Base-by-base conservation (phyloP, 2,329 filamentous ascomycete genomes). In the Fusarium dlaminii region DNA sequence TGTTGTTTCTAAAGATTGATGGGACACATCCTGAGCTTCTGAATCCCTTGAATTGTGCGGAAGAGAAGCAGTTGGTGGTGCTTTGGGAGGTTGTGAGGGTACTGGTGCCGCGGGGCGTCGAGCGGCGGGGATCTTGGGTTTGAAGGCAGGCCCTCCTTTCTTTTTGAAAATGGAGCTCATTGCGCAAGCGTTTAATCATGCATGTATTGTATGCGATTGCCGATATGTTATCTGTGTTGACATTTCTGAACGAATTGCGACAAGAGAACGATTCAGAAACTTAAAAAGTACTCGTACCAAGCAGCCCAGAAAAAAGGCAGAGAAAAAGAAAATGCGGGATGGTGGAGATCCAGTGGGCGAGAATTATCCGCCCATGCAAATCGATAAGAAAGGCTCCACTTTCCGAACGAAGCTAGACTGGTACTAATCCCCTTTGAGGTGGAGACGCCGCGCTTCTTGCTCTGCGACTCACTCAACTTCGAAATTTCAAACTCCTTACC, bases 151-250 rank as follows among this genome's bases (percentile, higher is more conserved):
- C 75, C 87, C 86, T 78, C 85, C 87, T 76, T 87, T 85, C 83
- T 93, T 93, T 84, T 93, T 93, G 82, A 92, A 87, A 84, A 92
- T 92, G 68, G 87, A 88, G 83, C 88, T 90, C 86, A 93, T 92
- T 76, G 83, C 86, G 83, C 66, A 48, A 29, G 64, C 63, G 43
- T 34, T 22, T 24, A 32, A 39, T 51, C 39, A 54, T 64, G 63
- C 71, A 77, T 75, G 37, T 66, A 65, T 51, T 37, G 57, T 57
- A 59, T 62, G 61, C 52, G 61, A 65, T 56, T 68, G 43, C 40
- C 45, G 30, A 52, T 65, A 55, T 46, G 55, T 57, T 66, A 46
- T 46, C 57, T 56, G 52, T 54, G 56, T 63, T 76, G 65, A 73
- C 74, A 78, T 78, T 64, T 72, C 66, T 34, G 45, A 37, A 45